These are phyloP conservation scores for Ustilago cynodontis DNA, from an alignment of 1,284 basidiomycete species.

Conservation along the genomic window DNA sequence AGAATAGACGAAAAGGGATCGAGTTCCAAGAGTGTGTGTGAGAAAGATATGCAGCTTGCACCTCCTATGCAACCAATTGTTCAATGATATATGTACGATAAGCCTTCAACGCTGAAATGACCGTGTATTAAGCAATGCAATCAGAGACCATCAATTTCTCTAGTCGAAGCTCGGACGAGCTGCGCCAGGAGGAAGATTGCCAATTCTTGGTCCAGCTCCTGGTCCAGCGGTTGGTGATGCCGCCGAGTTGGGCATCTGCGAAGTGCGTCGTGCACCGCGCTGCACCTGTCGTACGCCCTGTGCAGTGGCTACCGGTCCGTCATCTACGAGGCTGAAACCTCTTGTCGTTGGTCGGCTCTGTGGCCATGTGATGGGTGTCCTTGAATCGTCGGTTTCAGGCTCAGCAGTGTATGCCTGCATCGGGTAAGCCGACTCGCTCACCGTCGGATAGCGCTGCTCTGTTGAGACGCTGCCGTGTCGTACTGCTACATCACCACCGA, in stretches of 20 bases:
- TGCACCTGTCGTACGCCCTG: conserved; percentile 63
- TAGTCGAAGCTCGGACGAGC: conserved; percentile 42
- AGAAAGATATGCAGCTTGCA: background rate
- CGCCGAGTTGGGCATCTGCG: conserved; percentile 39
- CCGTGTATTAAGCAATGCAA: conserved; percentile 12
- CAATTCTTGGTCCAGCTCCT: conserved; percentile 8
- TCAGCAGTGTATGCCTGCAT: conserved; percentile 59
- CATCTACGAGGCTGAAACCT: conserved; percentile 67
- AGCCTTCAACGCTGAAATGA: conserved; percentile 8
- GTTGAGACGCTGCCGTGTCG: conserved; percentile 58
- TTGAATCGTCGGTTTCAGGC: conserved; percentile 46
- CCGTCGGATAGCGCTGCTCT: conserved; percentile 59
- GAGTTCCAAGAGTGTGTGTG: background rate
- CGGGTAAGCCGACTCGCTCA: conserved; percentile 53
- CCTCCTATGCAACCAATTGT: conserved; percentile 25
- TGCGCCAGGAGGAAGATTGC: conserved; percentile 42
- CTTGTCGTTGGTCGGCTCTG: conserved; percentile 36
- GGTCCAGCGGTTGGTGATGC: conserved; percentile 18
- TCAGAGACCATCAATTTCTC: background rate
- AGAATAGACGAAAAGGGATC: background rate
- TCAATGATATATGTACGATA: conserved; percentile 2
- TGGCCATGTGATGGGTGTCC: conserved; percentile 20
- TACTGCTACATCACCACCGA: conserved; percentile 33
- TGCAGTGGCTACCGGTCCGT: conserved; percentile 63
- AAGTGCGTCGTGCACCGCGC: conserved; percentile 61